Evolutionary conservation across 371 early-diverging fungal genomes (phyloP).

Genomic region (Lichtheimia corymbifera): DNA sequence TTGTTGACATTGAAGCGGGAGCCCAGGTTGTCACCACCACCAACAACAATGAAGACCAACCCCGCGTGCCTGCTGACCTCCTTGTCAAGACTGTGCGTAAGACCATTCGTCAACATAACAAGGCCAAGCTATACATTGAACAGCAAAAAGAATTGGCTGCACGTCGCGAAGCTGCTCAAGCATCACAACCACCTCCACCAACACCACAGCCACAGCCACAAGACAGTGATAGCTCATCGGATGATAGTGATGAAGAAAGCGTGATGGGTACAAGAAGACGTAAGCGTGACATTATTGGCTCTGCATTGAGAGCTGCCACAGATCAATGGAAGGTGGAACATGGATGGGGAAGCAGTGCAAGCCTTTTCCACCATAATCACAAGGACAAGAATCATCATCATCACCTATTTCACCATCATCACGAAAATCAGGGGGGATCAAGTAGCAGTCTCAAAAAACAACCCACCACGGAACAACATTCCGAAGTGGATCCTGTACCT

Average conservation of each 20-base stretch:
- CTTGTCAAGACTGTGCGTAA: slow-evolving; percentile 35
- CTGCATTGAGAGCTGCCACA: slow-evolving; percentile 30
- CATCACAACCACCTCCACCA: slow-evolving; percentile 5
- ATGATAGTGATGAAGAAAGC: slow-evolving; percentile 23
- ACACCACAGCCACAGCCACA: background rate
- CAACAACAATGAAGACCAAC: slow-evolving; percentile 2
- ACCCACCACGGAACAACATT: slow-evolving; percentile 1
- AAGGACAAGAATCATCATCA: background rate
- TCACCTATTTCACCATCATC: background rate
- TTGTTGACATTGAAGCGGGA: slow-evolving; percentile 9
- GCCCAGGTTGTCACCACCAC: background rate
- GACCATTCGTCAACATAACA: slow-evolving; percentile 25
- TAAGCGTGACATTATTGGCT: slow-evolving; percentile 32
- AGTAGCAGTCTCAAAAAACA: background rate
- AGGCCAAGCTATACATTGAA: slow-evolving; percentile 7
- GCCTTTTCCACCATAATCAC: slow-evolving; percentile 1
- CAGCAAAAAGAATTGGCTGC: background rate
- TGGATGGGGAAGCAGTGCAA: slow-evolving; percentile 24
- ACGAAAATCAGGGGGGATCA: background rate
- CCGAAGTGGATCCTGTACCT: slow-evolving; percentile 2
- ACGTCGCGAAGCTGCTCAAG: background rate
- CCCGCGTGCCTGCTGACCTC: slow-evolving; percentile 20
- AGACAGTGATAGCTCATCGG: slow-evolving; percentile 15
- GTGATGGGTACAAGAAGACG: slow-evolving; percentile 8
- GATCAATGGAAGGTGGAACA: slow-evolving; percentile 42